Evolutionary conservation across 768 basidiomycete species (phyloP).

Genomic region (Leccinellum albellum): DNA sequence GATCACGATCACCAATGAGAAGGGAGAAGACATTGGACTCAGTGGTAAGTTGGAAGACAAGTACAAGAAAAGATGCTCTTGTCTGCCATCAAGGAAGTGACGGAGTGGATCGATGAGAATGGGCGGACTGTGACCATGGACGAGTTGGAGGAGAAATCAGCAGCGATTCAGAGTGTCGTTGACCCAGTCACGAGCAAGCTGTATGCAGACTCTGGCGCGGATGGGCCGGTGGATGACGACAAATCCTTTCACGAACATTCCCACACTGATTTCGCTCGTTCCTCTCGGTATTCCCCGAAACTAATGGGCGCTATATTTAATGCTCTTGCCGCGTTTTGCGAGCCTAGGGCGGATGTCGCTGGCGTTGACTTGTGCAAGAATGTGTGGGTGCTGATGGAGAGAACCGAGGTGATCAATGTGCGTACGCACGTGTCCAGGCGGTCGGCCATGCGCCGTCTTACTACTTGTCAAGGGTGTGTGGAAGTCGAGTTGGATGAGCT

Average conservation of each 20-base stretch:
- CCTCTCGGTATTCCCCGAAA: too few species aligned
- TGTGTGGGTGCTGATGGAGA: too few species aligned
- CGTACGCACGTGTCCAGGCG: too few species aligned
- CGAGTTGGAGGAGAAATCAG: constrained; percentile 88
- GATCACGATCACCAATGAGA: constrained; percentile 95
- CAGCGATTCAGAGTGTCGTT: constrained; percentile 69
- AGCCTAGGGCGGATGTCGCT: too few species aligned
- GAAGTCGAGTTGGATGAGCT: too few species aligned
- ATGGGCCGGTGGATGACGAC: constrained; percentile 38
- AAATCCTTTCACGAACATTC: constrained; percentile 43
- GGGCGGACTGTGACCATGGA: constrained; percentile 73
- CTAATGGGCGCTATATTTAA: too few species aligned
- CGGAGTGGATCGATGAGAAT: constrained; percentile 90
- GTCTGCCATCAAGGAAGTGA: constrained; percentile 78
- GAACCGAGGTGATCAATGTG: too few species aligned
- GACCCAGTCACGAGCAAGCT: constrained; percentile 85
- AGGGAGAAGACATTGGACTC: constrained; percentile 92
- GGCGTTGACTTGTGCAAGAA: too few species aligned
- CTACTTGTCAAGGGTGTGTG: too few species aligned
- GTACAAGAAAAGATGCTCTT: constrained; percentile 83
- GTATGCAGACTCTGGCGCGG: constrained; percentile 47
- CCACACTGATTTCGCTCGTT: too few species aligned
- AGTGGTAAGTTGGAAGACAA: constrained; percentile 82
- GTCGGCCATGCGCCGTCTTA: too few species aligned
- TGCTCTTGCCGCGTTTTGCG: too few species aligned